A percentile compares a stretch with the other conserved stretches of the same genome.
phyloP scores from a whole-genome alignment of 2,329 filamentous ascomycete species.

The Cadophora sp. region DNA sequence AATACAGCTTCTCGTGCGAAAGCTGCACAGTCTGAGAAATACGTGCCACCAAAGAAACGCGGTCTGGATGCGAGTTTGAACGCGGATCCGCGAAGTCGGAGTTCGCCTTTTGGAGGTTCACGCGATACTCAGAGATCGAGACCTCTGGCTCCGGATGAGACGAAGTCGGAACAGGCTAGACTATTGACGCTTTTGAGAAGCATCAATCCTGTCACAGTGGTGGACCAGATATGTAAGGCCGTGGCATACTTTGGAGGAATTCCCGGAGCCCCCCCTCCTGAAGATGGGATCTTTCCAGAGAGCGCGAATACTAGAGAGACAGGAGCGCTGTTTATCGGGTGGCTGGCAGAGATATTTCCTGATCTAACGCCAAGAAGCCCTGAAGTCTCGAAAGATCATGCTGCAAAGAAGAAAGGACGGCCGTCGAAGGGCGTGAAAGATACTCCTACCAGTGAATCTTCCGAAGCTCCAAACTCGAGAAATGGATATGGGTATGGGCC shows the following conservation, averaged over 20 bases:
- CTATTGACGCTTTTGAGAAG: constrained; percentile 62
- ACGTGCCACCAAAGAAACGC: constrained; percentile 53
- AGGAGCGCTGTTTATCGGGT: constrained; percentile 64
- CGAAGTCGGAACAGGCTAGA: constrained; percentile 65
- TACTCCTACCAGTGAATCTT: constrained; percentile 18
- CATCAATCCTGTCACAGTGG: constrained; percentile 61
- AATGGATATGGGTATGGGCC: constrained; percentile 43
- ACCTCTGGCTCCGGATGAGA: constrained; percentile 53
- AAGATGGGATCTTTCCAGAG: constrained; percentile 58
- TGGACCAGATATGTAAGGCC: constrained; percentile 68
- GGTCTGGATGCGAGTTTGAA: constrained; percentile 37
- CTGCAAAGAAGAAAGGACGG: constrained; percentile 40
- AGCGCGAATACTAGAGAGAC: constrained; percentile 63
- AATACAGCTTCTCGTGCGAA: constrained; percentile 64
- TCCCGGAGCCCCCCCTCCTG: constrained; percentile 58
- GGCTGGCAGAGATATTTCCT: constrained; percentile 69
- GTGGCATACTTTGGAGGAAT: constrained; percentile 69
- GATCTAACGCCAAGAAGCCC: constrained; percentile 37
- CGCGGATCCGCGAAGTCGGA: constrained; percentile 33
- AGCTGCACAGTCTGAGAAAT: constrained; percentile 59
- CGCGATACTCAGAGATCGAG: constrained; percentile 38
- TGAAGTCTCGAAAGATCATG: constrained; percentile 29
- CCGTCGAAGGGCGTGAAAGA: constrained; percentile 33
- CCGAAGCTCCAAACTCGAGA: constrained; percentile 39
- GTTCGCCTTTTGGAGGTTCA: constrained; percentile 37